A percentile compares a stretch with the other conserved stretches of the same genome.
These are phyloP conservation scores for Triadica sebifera DNA, from an alignment of 345 rosid genomes.

Conservation along the genomic window DNA sequence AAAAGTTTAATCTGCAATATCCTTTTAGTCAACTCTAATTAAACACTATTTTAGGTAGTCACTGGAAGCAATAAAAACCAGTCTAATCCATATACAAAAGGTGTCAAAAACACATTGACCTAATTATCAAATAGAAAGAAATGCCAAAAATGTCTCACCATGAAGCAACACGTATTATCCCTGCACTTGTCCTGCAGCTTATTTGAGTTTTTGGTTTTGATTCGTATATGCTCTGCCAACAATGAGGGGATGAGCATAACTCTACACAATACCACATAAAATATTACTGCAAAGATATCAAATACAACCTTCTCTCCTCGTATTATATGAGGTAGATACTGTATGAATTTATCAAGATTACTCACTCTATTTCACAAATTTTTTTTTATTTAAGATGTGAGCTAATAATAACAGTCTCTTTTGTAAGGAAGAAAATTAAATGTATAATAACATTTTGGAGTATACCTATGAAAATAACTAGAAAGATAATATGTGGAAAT, in stretches of 20 bases:
- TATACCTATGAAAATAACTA: constrained; percentile 81
- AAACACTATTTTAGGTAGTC: neutral
- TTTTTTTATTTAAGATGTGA: neutral
- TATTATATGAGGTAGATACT: constrained; percentile 78
- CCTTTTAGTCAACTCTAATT: neutral
- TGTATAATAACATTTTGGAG: neutral
- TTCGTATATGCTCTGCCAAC: constrained; percentile 90
- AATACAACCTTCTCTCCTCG: constrained; percentile 59
- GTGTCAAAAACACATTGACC: neutral
- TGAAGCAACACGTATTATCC: constrained; percentile 78
- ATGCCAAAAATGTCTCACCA: constrained; percentile 47
- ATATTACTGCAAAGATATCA: constrained; percentile 82
- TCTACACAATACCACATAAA: constrained; percentile 85
- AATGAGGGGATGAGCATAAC: constrained; percentile 88
- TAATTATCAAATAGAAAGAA: constrained; percentile 1
- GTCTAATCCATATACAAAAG: neutral
- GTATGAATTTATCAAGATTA: constrained; percentile 25
- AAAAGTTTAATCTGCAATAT: constrained; percentile 3
- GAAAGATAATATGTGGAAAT: constrained; percentile 72
- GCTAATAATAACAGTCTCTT: neutral
- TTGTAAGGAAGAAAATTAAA: neutral
- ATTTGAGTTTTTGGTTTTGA: constrained; percentile 58
- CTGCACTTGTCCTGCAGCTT: constrained; percentile 86
- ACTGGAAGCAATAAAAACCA: neutral
- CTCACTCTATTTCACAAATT: neutral